Percentiles rank a stretch among this genome's conserved stretches.
phyloP scores from a whole-genome alignment of 345 rosid genomes.

The Dimocarpus longan region DNA sequence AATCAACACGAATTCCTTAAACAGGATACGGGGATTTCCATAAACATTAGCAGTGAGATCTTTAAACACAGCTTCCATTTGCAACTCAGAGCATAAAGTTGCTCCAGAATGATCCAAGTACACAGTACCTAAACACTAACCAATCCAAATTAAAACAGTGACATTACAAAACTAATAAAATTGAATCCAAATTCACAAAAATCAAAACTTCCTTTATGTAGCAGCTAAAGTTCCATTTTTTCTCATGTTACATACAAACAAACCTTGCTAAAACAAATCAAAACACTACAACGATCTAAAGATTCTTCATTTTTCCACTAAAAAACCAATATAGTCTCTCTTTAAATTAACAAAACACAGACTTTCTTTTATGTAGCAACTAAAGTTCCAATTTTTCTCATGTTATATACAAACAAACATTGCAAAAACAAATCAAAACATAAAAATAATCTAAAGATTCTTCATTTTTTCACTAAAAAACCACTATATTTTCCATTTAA shows the following conservation, averaged over 20 bases:
- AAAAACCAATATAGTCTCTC: neutral
- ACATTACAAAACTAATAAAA: neutral
- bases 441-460: neutral
- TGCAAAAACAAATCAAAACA: neutral
- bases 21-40: slow-evolving; percentile 97
- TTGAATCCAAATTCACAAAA: neutral
- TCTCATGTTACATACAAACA: neutral
- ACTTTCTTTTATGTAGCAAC: neutral
- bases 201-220: neutral
- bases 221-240: neutral
- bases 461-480: neutral
- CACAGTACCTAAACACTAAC: slow-evolving; percentile 56
- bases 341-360: neutral
- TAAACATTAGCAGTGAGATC: slow-evolving; percentile 63
- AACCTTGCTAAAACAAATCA: neutral
- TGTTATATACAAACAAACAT: neutral
- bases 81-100: slow-evolving; percentile 90
- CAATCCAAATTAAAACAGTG: slow-evolving; percentile 12
- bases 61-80: slow-evolving; percentile 80
- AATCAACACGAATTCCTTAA: neutral
- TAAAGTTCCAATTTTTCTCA: neutral
- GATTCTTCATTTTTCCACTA: neutral
- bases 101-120: slow-evolving; percentile 98
- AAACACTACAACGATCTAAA: neutral
- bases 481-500: neutral